phyloP scores from a whole-genome alignment of 2,329 filamentous ascomycete genomes.

The Blastomyces gilchristii region DNA sequence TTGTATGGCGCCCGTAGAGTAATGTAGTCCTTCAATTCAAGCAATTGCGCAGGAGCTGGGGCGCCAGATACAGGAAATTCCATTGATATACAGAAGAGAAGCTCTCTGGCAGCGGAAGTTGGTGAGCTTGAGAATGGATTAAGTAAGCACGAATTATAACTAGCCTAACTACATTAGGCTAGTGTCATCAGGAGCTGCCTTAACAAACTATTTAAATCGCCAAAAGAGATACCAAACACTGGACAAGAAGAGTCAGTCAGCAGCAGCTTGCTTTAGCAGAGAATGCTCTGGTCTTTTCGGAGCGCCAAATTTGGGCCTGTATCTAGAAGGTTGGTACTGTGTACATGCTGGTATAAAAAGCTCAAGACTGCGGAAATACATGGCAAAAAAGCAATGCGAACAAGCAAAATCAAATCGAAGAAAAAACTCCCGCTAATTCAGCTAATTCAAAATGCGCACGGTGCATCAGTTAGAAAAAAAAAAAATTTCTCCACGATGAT shows the following conservation, averaged over 20 bases:
- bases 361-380: neutral
- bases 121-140: neutral
- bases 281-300: neutral
- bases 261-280: neutral
- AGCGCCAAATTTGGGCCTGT: neutral
- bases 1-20: neutral
- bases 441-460: neutral
- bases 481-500: neutral
- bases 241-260: too few species aligned
- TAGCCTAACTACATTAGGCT: too few species aligned
- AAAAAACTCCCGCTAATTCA: slow-evolving; percentile 14
- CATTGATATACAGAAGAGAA: neutral
- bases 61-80: neutral
- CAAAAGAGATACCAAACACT: too few species aligned
- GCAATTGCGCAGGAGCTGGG: neutral
- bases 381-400: neutral
- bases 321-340: neutral
- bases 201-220: too few species aligned
- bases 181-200: too few species aligned
- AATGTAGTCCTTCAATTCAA: neutral
- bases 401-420: neutral
- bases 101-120: neutral
- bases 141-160: neutral
- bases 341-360: neutral
- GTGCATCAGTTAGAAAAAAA: neutral